phyloP scores from a whole-genome alignment of 2,329 filamentous ascomycete genomes.

The Neonectria magnoliae region DNA sequence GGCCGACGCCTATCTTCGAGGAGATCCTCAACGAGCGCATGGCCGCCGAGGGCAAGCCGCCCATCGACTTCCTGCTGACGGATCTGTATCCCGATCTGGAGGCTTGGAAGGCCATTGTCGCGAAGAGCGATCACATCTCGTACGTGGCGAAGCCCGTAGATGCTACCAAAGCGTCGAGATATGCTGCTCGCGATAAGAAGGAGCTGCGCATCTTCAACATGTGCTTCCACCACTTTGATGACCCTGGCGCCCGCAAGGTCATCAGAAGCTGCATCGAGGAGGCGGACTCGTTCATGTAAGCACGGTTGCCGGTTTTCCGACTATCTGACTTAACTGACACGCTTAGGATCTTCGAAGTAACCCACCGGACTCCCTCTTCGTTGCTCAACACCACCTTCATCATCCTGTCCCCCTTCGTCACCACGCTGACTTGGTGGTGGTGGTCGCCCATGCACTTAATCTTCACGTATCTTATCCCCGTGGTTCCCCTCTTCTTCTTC shows the following conservation, averaged over 20 bases:
- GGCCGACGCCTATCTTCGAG: slow-evolving; percentile 36
- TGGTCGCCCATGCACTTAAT: slow-evolving; percentile 36
- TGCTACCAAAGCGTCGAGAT: slow-evolving; percentile 30
- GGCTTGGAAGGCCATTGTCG: slow-evolving; percentile 33
- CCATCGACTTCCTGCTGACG: slow-evolving; percentile 33
- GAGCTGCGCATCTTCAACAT: slow-evolving; percentile 38
- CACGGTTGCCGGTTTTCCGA: not conserved
- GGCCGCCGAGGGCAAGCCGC: slow-evolving; percentile 26
- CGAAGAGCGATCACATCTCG: slow-evolving; percentile 33
- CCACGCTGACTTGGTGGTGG: slow-evolving; percentile 36
- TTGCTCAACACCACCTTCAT: slow-evolving; percentile 36
- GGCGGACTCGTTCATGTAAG: slow-evolving; percentile 35
- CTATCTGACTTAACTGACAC: not conserved
- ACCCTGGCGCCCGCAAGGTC: slow-evolving; percentile 34
- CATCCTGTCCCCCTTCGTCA: slow-evolving; percentile 34
- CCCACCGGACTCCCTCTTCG: slow-evolving; percentile 33
- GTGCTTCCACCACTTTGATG: slow-evolving; percentile 40
- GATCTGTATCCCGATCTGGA: slow-evolving; percentile 36
- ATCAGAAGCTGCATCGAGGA: slow-evolving; percentile 35
- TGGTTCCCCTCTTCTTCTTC: slow-evolving; percentile 35
- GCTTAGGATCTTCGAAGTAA: slow-evolving; percentile 35
- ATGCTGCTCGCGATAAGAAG: slow-evolving; percentile 31
- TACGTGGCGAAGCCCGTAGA: slow-evolving; percentile 34
- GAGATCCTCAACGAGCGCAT: slow-evolving; percentile 32
- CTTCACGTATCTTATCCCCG: slow-evolving; percentile 34